Base-by-base conservation (phyloP, 805 yeast genomes). In the Phaffomyces antillensis region DNA sequence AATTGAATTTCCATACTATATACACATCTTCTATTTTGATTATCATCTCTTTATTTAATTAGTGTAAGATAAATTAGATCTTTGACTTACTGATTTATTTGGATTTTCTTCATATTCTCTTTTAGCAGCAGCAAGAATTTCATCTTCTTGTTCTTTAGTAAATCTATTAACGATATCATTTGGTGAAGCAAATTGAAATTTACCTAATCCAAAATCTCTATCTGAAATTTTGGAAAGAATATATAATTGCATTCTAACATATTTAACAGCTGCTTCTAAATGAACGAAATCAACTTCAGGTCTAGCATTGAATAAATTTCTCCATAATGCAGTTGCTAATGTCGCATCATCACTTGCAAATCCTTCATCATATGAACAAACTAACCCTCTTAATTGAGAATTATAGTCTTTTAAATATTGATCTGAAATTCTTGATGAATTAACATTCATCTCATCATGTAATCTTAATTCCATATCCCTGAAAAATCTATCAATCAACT, bases 331-430 rank as follows among this genome's bases (percentile, higher is more conserved):
- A 28, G 81, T 76, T 3, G 90, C 93, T 45, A 86, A 65, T 1
- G 87, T 81, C 20, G 81, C 75, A 64, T 88, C 96, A 48, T 86
- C 86, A 24, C 87, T 77, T 49, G 76, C 77, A 41, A 93, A 73
- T 0, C 91, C 97, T 66, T 93, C 98, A 66, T 93, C 99, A 58
- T 90, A 90, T 1, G 96, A 83, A 55, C 89, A 79, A 3, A 90
- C 83, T 36, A 85, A 74, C 39, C 99, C 99, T 62, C 91, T 77
- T 56, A 93, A 70, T 67, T 91, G 98, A 15, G 88, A 73, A 58
- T 90, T 87, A 66, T 86, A 90, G 60, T 89, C 96, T 62, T 88
- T 88, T 67, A 89, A 72, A 65, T 90, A 88, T 24, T 81, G 81
- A 55, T 87, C 95, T 44, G 89, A 84, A 41, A 88, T 79, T 56